Evolutionary conservation across 352 stramenopile genomes (phyloP).

Genomic region (Phytophthora colocasiae): DNA sequence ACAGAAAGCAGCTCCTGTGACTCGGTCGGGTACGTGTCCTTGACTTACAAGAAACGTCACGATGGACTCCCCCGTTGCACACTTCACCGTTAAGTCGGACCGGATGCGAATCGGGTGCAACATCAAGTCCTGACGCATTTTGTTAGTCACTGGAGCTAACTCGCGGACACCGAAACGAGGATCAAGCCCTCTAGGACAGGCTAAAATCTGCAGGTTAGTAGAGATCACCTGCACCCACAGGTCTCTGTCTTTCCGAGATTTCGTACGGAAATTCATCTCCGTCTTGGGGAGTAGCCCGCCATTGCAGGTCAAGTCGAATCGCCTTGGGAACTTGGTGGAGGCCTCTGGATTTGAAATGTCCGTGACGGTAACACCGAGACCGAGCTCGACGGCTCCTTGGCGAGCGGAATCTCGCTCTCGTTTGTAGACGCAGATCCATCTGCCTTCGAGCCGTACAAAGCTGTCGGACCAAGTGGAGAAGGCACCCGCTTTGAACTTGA

Average conservation of each 20-base stretch:
- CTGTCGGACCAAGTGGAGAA: conserved; percentile 75
- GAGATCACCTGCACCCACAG: conserved; percentile 74
- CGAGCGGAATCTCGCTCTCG: conserved; percentile 62
- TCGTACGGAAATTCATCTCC: conserved; percentile 80
- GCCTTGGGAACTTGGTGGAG: conserved; percentile 74
- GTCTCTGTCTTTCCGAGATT: conserved; percentile 81
- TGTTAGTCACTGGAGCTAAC: conserved; percentile 56
- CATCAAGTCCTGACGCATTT: conserved; percentile 62
- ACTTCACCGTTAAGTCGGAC: conserved; percentile 67
- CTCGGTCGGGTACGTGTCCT: conserved; percentile 55
- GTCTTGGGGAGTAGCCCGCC: conserved; percentile 73
- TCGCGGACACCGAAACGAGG: conserved; percentile 61
- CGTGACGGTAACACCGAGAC: conserved; percentile 68
- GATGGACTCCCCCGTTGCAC: conserved; percentile 70
- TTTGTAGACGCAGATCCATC: conserved; percentile 80
- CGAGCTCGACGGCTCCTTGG: conserved; percentile 74
- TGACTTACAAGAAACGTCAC: conserved; percentile 72
- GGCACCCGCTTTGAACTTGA: conserved; percentile 72
- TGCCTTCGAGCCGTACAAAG: conserved; percentile 70
- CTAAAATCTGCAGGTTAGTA: conserved; percentile 70
- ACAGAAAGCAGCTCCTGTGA: conserved; percentile 61
- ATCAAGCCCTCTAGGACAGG: conserved; percentile 47
- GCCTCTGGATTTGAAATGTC: conserved; percentile 63
- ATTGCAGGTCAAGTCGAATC: conserved; percentile 77
- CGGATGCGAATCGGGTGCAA: conserved; percentile 75